phyloP scores from a whole-genome alignment of 2,329 filamentous ascomycete species.

The Ceratocystis alfenasii region DNA sequence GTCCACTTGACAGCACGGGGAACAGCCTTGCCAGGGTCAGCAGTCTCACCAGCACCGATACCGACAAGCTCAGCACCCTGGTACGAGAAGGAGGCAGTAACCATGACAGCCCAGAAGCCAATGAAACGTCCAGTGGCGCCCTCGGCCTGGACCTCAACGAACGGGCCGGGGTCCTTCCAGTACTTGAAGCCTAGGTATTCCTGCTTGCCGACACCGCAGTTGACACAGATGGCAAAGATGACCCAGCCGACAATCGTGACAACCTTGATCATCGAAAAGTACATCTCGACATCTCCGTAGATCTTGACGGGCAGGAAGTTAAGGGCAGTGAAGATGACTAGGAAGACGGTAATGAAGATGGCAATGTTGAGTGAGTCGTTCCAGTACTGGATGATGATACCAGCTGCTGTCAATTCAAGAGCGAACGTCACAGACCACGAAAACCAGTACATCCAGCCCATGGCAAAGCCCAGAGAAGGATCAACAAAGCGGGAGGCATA shows the following conservation, averaged over 20 bases:
- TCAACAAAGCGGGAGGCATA: constrained; percentile 67
- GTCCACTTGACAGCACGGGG: constrained; percentile 62
- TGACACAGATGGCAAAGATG: constrained; percentile 64
- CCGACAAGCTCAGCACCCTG: constrained; percentile 66
- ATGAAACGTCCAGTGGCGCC: constrained; percentile 50
- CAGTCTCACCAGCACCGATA: constrained; percentile 66
- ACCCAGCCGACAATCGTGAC: constrained; percentile 62
- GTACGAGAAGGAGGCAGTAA: constrained; percentile 58
- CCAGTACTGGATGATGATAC: constrained; percentile 69
- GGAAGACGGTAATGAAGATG: constrained; percentile 64
- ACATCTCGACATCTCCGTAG: constrained; percentile 70
- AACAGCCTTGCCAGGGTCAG: constrained; percentile 59
- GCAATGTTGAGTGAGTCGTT: constrained; percentile 48
- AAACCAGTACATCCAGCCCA: constrained; percentile 80
- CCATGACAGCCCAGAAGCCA: constrained; percentile 56
- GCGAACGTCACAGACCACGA: constrained; percentile 63
- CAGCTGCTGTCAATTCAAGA: constrained; percentile 59
- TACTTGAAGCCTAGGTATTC: constrained; percentile 65
- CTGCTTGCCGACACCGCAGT: constrained; percentile 56
- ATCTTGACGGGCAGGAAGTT: constrained; percentile 62
- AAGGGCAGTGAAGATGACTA: constrained; percentile 53
- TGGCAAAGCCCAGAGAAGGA: constrained; percentile 59
- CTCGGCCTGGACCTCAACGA: constrained; percentile 46
- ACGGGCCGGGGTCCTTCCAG: constrained; percentile 57
- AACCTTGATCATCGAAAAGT: constrained; percentile 66